These are phyloP conservation scores for Cotoneaster glaucophyllus DNA, from an alignment of 306 rosid species.

Conservation along the genomic window DNA sequence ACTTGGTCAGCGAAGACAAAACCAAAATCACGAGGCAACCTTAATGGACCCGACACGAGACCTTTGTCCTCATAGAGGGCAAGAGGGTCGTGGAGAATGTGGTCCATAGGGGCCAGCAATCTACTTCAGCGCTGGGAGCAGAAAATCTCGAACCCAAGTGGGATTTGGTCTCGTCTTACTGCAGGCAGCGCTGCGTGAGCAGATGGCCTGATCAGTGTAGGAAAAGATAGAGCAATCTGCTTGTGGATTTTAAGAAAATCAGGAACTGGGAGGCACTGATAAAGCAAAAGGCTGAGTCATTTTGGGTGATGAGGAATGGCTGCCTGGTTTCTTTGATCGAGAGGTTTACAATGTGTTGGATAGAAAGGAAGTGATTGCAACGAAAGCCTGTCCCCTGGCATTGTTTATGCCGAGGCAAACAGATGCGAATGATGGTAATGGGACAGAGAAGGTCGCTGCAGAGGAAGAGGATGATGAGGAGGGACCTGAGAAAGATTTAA, in stretches of 20 bases:
- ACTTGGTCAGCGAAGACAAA: not conserved
- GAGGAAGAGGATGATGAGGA: constrained; percentile 3
- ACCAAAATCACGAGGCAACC: not conserved
- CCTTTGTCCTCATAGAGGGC: constrained; percentile 7
- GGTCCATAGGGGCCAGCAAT: not conserved
- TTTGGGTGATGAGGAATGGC: constrained; percentile 17
- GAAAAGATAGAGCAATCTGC: constrained; percentile 15
- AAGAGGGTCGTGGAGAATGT: not conserved
- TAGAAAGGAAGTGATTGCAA: not conserved
- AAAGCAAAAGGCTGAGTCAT: not conserved
- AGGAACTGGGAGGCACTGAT: constrained; percentile 1
- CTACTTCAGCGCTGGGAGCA: not conserved
- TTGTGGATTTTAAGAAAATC: constrained; percentile 15
- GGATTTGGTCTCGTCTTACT: constrained; percentile 7
- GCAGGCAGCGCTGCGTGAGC: not conserved
- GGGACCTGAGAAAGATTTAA: not conserved
- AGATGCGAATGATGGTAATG: not conserved
- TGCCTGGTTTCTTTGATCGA: constrained; percentile 16
- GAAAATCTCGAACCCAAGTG: constrained; percentile 9
- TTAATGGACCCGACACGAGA: constrained; percentile 6
- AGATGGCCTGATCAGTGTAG: constrained; percentile 4
- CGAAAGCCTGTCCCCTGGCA: not conserved
- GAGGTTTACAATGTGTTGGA: constrained; percentile 7
- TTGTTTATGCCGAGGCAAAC: not conserved
- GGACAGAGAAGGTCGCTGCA: not conserved